These are phyloP conservation scores for Macrolepiota fuliginosa DNA, from an alignment of 768 basidiomycete species.

Conservation along the genomic window DNA sequence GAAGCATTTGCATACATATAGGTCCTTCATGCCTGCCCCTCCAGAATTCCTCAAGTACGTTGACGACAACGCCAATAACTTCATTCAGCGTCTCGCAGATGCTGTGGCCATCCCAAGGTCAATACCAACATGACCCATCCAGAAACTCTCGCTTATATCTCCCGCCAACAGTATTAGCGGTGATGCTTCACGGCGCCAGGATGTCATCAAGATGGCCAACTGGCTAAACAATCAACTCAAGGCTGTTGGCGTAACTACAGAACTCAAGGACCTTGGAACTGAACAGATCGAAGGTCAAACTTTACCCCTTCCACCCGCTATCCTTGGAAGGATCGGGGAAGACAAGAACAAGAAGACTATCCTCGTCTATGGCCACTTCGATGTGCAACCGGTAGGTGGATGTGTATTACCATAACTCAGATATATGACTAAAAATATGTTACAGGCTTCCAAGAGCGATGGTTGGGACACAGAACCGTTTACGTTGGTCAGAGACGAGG, in stretches of 20 bases:
- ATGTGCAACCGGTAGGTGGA: slow-evolving; percentile 81
- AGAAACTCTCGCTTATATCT: background rate
- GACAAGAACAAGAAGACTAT: slow-evolving; percentile 93
- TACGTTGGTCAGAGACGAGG: slow-evolving; percentile 47
- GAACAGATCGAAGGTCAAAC: slow-evolving; percentile 67
- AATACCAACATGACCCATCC: slow-evolving; percentile 32
- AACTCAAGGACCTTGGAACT: slow-evolving; percentile 71
- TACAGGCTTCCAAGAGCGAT: slow-evolving; percentile 51
- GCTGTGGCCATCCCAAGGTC: slow-evolving; percentile 80
- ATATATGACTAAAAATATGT: background rate
- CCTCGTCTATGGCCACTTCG: slow-evolving; percentile 91
- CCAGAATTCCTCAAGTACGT: slow-evolving; percentile 50
- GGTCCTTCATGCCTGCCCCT: slow-evolving; percentile 44
- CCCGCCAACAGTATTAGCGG: slow-evolving; percentile 54
- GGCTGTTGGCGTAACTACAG: slow-evolving; percentile 75
- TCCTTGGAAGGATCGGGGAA: slow-evolving; percentile 78
- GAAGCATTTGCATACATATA: background rate
- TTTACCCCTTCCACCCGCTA: slow-evolving; percentile 75
- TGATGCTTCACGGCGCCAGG: slow-evolving; percentile 65
- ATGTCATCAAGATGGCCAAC: slow-evolving; percentile 83
- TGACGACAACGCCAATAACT: slow-evolving; percentile 65
- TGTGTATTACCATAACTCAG: background rate
- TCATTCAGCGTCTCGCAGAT: slow-evolving; percentile 75
- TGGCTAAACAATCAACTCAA: slow-evolving; percentile 78
- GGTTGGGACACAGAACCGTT: slow-evolving; percentile 93